phyloP scores from a whole-genome alignment of 805 yeast species.

The Scheffersomyces spartinae region DNA sequence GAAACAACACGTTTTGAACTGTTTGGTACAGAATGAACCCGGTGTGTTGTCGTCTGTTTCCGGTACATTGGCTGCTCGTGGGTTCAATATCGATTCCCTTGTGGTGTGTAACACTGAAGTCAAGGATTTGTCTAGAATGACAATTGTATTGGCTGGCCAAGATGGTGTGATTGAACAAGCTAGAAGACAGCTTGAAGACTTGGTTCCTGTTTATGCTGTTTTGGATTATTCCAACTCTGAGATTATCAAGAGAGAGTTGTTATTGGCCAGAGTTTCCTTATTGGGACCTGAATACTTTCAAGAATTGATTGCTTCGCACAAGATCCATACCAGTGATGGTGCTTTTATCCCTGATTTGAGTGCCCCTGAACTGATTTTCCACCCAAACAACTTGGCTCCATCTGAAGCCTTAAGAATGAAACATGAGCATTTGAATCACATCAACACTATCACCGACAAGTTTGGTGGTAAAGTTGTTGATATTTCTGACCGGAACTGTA shows the following conservation, averaged over 20 bases:
- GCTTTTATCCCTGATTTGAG: constrained; percentile 31
- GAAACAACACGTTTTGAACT: constrained; percentile 85
- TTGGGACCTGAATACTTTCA: constrained; percentile 98
- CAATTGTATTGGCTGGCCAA: constrained; percentile 87
- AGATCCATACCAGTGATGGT: constrained; percentile 30
- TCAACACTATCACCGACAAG: constrained; percentile 66
- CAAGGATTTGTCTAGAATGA: constrained; percentile 91
- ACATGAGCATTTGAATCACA: constrained; percentile 77
- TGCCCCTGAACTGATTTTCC: constrained; percentile 43
- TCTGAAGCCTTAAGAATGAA: constrained; percentile 92
- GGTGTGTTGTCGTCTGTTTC: constrained; percentile 92
- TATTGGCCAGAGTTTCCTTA: constrained; percentile 83
- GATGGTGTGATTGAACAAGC: constrained; percentile 97
- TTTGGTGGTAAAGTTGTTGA: constrained; percentile 93
- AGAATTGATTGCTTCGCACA: constrained; percentile 82
- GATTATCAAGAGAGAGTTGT: constrained; percentile 81
- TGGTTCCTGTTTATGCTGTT: constrained; percentile 97
- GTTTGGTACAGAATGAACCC: constrained; percentile 97
- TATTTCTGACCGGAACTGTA: constrained; percentile 84
- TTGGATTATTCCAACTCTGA: constrained; percentile 86
- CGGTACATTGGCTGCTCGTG: constrained; percentile 95
- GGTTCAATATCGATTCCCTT: constrained; percentile 94
- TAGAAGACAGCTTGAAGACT: constrained; percentile 92
- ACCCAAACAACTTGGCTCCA: constrained; percentile 82
- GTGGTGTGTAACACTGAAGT: constrained; percentile 97